Evolutionary conservation across 805 yeast species (phyloP), one percentile per base, ranked within the genome.

Genomic region (Aciculoconidium aculeatum): DNA sequence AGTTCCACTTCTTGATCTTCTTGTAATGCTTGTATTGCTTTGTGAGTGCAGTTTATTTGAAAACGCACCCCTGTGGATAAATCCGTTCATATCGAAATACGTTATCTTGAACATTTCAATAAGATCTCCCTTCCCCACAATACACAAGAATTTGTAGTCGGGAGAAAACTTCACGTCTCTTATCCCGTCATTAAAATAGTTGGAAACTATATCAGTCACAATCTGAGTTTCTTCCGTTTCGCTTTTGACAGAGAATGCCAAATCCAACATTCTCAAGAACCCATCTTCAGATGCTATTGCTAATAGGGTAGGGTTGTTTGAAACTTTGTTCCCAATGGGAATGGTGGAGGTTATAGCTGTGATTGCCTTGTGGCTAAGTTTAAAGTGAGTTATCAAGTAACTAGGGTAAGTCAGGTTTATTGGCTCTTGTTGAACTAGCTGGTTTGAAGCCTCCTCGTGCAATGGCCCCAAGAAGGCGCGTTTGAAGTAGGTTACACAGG

Each of bases 211-310:
- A 41, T 79, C 88, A 1, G 72, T 49, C 7, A 61, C 42, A 6
- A 62, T 35, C 11, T 48, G 43, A 30, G 7, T n/a, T 7, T 21
- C 11, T 44, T 47, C 17, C 39, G 41, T 23, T 39, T 37, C 8
- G 44, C 34, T 17, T n/a, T 45, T 35, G 17, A 37, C 35, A 5
- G 68, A 55, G 13, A 52, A 47, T 12, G 53, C 39, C 21, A 78
- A 47, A 45, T 79, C 80, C 26, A 81, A 56, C 11, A 81, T 41
- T 26, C 81, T 55, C 15, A 77, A 55, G 36, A 68, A 70, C 3
- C 87, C 92, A 45, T 80, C 86, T 36, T 75, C 81, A 5, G 75
- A 60, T 0, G 80, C 72, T n/a, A 76, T 46, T 0, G 76, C 70
- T 6, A 72, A 30, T 5, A 71, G 44, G 42, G 50, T 50, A 27